Percentiles rank a stretch among this genome's conserved stretches.
Evolutionary conservation across 1,284 basidiomycete species (phyloP).

Genomic region (Heterobasidion occidentale): DNA sequence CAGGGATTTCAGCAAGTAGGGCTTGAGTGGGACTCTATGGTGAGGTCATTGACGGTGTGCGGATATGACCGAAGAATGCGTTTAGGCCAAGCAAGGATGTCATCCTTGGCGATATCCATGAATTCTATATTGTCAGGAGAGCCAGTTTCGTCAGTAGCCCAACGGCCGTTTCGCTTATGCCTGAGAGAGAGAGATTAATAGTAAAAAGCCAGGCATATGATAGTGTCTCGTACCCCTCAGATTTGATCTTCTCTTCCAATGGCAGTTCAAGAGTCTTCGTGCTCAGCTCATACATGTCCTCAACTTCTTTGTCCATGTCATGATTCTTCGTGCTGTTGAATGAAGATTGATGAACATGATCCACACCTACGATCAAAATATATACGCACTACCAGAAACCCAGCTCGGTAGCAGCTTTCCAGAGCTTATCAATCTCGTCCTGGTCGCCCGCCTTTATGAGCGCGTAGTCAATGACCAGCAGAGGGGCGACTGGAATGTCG

Average conservation of each 20-base stretch:
- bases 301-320: too few relatives aligned
- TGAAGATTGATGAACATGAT: too few relatives aligned
- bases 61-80: constrained; percentile 25
- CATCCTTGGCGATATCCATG: constrained; percentile 25
- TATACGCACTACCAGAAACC: constrained; percentile 27
- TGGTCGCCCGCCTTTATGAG: constrained; percentile 17
- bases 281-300: constrained; percentile 55
- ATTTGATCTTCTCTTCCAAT: constrained; percentile 54
- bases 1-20: constrained; percentile 25
- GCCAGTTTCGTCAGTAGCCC: constrained; percentile 28
- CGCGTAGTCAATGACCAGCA: constrained; percentile 27
- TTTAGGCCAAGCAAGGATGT: constrained; percentile 23
- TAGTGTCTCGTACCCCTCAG: constrained; percentile 54
- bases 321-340: too few relatives aligned
- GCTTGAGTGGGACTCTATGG: constrained; percentile 22
- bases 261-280: constrained; percentile 50
- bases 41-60: constrained; percentile 25
- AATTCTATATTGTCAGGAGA: constrained; percentile 24
- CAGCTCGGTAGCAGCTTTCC: constrained; percentile 23
- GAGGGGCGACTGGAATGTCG: constrained; percentile 24
- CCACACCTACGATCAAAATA: too few relatives aligned
- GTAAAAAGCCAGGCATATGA: constrained; percentile 53
- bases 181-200: constrained; percentile 24
- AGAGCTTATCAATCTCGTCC: constrained; percentile 20
- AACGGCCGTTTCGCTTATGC: constrained; percentile 58